Evolutionary conservation across 192 early-diverging fungal genomes (phyloP).

Genomic region (Chytriomyces sp.): DNA sequence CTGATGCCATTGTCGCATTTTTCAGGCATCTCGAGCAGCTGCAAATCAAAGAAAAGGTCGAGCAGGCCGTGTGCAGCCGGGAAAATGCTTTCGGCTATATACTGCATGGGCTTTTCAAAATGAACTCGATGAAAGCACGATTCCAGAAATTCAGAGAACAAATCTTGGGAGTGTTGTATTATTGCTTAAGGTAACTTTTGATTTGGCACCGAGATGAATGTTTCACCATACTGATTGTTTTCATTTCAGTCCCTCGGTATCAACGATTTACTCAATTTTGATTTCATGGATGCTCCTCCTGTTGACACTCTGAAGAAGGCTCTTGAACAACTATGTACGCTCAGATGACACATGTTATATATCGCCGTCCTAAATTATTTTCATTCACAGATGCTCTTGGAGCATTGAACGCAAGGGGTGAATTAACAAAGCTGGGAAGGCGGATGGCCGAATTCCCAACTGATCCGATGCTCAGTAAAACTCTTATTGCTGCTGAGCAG

Average conservation of each 20-base stretch:
- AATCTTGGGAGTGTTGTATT: conserved; percentile 92
- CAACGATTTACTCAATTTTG: conserved; percentile 88
- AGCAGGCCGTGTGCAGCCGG: conserved; percentile 94
- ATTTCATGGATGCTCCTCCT: conserved; percentile 98
- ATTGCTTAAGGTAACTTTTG: conserved; percentile 71
- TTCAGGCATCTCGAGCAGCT: conserved; percentile 80
- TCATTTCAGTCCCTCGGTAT: conserved; percentile 76
- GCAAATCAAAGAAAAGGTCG: conserved; percentile 95
- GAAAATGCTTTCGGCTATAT: conserved; percentile 94
- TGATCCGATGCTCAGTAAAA: conserved; percentile 94
- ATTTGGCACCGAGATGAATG: not conserved
- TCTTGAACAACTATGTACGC: conserved; percentile 82
- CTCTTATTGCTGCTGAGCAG: conserved; percentile 88
- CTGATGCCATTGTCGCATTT: not conserved
- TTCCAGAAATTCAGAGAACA: conserved; percentile 97
- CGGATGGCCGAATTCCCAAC: conserved; percentile 98
- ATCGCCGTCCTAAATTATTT: not conserved
- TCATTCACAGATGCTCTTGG: conserved; percentile 48
- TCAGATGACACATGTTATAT: too few species aligned
- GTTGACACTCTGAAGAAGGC: conserved; percentile 88
- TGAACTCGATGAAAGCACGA: conserved; percentile 93
- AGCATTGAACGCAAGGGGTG: conserved; percentile 88
- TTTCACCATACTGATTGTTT: not conserved
- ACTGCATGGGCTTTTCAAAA: conserved; percentile 88
- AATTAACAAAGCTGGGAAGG: conserved; percentile 93